Evolutionary conservation across 768 basidiomycete genomes (phyloP).

Genomic region (Mycena olivaceomarginata): DNA sequence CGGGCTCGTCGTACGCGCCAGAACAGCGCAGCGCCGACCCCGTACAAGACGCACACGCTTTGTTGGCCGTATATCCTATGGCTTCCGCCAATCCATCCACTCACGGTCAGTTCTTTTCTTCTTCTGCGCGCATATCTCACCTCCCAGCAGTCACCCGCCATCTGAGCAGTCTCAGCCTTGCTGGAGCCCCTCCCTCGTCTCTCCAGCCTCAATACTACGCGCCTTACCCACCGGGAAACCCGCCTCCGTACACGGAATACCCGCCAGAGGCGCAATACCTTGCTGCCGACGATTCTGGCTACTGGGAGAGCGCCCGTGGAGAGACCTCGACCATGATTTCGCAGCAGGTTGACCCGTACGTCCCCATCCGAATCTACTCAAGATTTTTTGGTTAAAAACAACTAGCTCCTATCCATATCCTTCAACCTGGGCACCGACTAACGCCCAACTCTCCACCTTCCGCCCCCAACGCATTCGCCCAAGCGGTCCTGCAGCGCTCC

Average conservation of each 20-base stretch:
- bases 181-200: slow-evolving; percentile 78
- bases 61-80: slow-evolving; percentile 82
- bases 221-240: slow-evolving; percentile 61
- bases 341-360: slow-evolving; percentile 71
- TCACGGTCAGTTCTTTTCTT: slow-evolving; percentile 71
- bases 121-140: slow-evolving; percentile 19
- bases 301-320: slow-evolving; percentile 80
- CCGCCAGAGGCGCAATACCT: slow-evolving; percentile 77
- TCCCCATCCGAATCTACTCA: slow-evolving; percentile 36
- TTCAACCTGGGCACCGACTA: slow-evolving; percentile 63
- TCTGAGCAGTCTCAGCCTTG: slow-evolving; percentile 74
- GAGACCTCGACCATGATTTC: slow-evolving; percentile 78
- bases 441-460: slow-evolving; percentile 69
- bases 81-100: slow-evolving; percentile 87
- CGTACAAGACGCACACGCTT: slow-evolving; percentile 80
- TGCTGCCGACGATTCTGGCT: slow-evolving; percentile 70
- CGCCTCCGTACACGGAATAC: slow-evolving; percentile 81
- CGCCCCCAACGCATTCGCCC: slow-evolving; percentile 76
- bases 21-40: slow-evolving; percentile 60
- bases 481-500: slow-evolving; percentile 79
- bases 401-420: slow-evolving; percentile 59
- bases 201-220: slow-evolving; percentile 74
- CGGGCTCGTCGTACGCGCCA: slow-evolving; percentile 30
- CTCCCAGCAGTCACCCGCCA: slow-evolving; percentile 76
- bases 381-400: slow-evolving; percentile 32